These are phyloP conservation scores for Plasmodium gaboni DNA, from an alignment of 169 alveolate species.

Conservation along the genomic window DNA sequence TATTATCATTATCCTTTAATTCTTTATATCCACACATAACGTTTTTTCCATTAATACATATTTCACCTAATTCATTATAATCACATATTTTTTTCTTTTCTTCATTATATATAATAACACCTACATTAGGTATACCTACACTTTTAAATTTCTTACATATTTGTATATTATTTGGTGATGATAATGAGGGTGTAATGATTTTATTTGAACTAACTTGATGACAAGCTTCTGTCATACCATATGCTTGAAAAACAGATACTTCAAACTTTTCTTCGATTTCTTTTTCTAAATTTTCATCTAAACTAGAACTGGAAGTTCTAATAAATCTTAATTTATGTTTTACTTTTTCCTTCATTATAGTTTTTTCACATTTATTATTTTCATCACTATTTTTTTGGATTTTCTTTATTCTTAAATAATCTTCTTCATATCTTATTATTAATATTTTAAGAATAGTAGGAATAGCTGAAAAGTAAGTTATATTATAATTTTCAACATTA, in stretches of 20 bases:
- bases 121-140: conserved; percentile 75
- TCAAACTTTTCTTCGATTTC: conserved; percentile 65
- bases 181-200: background rate
- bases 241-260: conserved; percentile 53
- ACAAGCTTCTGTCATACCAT: conserved; percentile 77
- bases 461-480: conserved; percentile 62
- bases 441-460: conserved; percentile 69
- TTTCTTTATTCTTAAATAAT: conserved; percentile 23
- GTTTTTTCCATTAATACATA: conserved; percentile 63
- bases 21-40: conserved; percentile 69
- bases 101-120: conserved; percentile 52
- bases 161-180: background rate
- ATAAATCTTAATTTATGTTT: conserved; percentile 59
- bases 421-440: conserved; percentile 45
- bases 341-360: background rate
- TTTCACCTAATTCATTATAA: conserved; percentile 62
- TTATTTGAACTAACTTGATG: conserved; percentile 72
- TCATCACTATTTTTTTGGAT: background rate
- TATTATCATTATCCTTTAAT: conserved; percentile 54
- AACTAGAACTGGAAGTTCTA: conserved; percentile 61
- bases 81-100: conserved; percentile 45
- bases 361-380: background rate
- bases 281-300: conserved; percentile 58
- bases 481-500: conserved; percentile 26
- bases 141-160: conserved; percentile 57